phyloP scores from a whole-genome alignment of 1,284 basidiomycete species.

The Marasmius fiardii region DNA sequence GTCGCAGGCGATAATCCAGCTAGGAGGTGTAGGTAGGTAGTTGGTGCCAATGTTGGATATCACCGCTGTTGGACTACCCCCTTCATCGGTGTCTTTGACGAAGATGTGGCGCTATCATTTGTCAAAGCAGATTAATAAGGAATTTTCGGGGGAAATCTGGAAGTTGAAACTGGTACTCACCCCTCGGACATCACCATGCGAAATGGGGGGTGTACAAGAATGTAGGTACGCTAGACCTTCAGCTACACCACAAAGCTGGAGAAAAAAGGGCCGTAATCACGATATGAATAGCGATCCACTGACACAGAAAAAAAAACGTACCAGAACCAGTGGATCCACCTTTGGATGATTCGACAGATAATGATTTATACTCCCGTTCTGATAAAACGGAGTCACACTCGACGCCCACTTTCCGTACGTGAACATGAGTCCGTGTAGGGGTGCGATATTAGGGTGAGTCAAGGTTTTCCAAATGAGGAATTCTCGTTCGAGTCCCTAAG shows the following conservation, averaged over 20 bases:
- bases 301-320: conserved; percentile 9
- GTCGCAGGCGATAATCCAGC: conserved; percentile 16
- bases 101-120: conserved; percentile 23
- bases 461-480: conserved; percentile 19
- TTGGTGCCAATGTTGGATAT: conserved; percentile 23
- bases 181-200: conserved; percentile 23
- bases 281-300: not conserved
- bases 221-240: conserved; percentile 23
- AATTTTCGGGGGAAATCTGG: not conserved
- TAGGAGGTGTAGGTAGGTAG: conserved; percentile 18
- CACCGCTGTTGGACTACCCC: conserved; percentile 14
- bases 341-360: conserved; percentile 18
- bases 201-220: conserved; percentile 18
- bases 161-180: conserved; percentile 16
- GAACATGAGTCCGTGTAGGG: conserved; percentile 18
- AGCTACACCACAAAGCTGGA: conserved; percentile 19
- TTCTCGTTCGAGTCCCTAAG: conserved; percentile 11
- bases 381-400: conserved; percentile 19
- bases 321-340: conserved; percentile 15
- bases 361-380: conserved; percentile 20
- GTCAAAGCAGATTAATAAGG: not conserved
- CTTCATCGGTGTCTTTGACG: conserved; percentile 15
- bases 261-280: too few species aligned
- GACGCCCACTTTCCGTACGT: conserved; percentile 16
- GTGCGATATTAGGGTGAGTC: conserved; percentile 21